Evolutionary conservation across 305 asterid genomes (phyloP).

Genomic region (Fraxinus nigra): DNA sequence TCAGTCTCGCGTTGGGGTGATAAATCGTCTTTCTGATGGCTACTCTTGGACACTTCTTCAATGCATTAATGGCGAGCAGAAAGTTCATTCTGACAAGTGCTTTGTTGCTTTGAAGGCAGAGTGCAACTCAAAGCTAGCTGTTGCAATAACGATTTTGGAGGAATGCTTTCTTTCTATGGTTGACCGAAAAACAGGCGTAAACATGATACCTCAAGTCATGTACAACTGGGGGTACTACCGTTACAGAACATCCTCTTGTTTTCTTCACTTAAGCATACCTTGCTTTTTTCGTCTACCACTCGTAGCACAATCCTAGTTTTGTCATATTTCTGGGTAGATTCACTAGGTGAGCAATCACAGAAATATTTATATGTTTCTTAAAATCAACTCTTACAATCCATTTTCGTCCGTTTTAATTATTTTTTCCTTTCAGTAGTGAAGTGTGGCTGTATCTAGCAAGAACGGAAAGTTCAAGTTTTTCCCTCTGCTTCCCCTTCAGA

Average conservation of each 20-base stretch:
- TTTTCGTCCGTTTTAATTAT: background rate
- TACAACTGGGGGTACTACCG: conserved; percentile 88
- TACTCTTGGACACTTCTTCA: conserved; percentile 79
- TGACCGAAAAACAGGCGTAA: conserved; percentile 83
- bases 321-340: conserved; percentile 9
- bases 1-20: conserved; percentile 63
- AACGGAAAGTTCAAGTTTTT: background rate
- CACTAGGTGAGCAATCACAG: background rate
- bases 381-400: background rate
- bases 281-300: background rate
- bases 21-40: conserved; percentile 60
- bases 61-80: conserved; percentile 76
- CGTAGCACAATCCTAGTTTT: conserved; percentile 11
- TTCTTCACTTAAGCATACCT: background rate
- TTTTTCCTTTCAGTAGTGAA: conserved; percentile 7
- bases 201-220: conserved; percentile 92
- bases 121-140: conserved; percentile 90
- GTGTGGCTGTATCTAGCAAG: background rate
- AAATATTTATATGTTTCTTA: background rate
- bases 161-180: conserved; percentile 95
- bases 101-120: conserved; percentile 76
- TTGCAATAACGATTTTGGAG: conserved; percentile 87
- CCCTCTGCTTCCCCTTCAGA: background rate
- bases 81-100: conserved; percentile 55
- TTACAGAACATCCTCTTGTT: conserved; percentile 16